A percentile compares a stretch with the other conserved stretches of the same genome.
Conservation (phyloP, 83 land plant species). For the Picea mariana region DNA sequence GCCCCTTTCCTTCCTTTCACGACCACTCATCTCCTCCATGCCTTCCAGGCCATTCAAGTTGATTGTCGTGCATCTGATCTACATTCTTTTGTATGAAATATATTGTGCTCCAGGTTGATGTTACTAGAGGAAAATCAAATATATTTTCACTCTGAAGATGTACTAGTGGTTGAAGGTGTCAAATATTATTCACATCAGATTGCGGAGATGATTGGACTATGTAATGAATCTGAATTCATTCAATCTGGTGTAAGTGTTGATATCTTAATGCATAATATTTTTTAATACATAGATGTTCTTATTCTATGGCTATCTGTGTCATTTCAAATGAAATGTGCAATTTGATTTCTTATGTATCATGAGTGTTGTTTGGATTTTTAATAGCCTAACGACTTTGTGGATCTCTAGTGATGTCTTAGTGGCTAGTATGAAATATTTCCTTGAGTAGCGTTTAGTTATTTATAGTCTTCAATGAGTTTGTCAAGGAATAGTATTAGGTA, state of each 20-base stretch:
- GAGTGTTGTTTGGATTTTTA: slow-evolving; percentile 9
- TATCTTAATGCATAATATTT: background rate
- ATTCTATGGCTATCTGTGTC: background rate
- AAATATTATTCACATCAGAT: slow-evolving; percentile 82
- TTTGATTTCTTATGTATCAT: too few relatives aligned
- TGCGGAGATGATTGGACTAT: slow-evolving; percentile 34
- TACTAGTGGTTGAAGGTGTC: slow-evolving; percentile 64
- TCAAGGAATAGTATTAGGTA: too few relatives aligned
- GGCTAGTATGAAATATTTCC: too few relatives aligned
- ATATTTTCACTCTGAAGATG: slow-evolving; percentile 57
- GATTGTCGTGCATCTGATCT: background rate
- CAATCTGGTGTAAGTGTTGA: slow-evolving; percentile 63
- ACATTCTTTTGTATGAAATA: background rate
- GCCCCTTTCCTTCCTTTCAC: too few relatives aligned
- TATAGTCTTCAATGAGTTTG: too few relatives aligned
- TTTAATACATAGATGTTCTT: too few relatives aligned
- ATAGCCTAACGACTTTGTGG: slow-evolving; percentile 20
- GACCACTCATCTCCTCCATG: too few relatives aligned
- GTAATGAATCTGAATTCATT: slow-evolving; percentile 57
- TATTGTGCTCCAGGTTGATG: slow-evolving; percentile 45
- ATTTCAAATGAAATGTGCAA: background rate
- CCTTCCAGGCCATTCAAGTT: too few relatives aligned
- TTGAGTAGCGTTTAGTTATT: too few relatives aligned
- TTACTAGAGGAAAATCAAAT: slow-evolving; percentile 80
- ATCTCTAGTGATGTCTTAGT: too few relatives aligned